A percentile compares a stretch with the other conserved stretches of the same genome.
Conservation (phyloP, 768 basidiomycete species). For the Pisolithus tinctorius region DNA sequence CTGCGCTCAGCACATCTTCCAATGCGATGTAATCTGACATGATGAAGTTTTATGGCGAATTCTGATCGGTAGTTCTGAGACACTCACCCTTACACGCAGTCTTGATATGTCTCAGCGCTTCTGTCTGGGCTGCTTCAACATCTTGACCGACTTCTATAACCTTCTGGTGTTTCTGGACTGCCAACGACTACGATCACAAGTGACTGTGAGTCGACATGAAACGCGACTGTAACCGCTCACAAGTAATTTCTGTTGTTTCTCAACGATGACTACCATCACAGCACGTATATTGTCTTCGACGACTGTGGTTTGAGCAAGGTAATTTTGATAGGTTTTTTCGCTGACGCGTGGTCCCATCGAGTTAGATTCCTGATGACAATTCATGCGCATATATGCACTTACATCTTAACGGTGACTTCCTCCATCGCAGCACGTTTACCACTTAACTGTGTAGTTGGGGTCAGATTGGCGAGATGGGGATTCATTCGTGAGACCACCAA, state of each 20-base stretch:
- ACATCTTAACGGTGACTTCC: slow-evolving; percentile 19
- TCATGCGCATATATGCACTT: slow-evolving; percentile 9
- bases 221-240: slow-evolving; percentile 8
- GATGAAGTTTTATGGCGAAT: background rate
- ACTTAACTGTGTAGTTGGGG: slow-evolving; percentile 13
- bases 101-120: slow-evolving; percentile 16
- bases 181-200: slow-evolving; percentile 14
- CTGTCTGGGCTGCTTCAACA: slow-evolving; percentile 19
- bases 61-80: background rate
- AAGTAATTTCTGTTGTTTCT: slow-evolving; percentile 19
- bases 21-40: background rate
- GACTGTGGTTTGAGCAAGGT: slow-evolving; percentile 15
- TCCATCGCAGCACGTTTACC: slow-evolving; percentile 15
- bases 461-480: background rate
- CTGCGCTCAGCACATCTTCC: background rate
- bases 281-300: slow-evolving; percentile 24
- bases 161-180: slow-evolving; percentile 23
- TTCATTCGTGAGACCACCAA: slow-evolving; percentile 1
- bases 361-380: background rate
- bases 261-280: slow-evolving; percentile 18
- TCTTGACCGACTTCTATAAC: slow-evolving; percentile 13
- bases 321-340: slow-evolving; percentile 21
- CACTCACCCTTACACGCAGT: slow-evolving; percentile 16
- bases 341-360: slow-evolving; percentile 5
- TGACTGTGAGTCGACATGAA: background rate